Evolutionary conservation across 1,284 basidiomycete genomes (phyloP), one percentile per base, ranked within the genome.

Genomic region (Athelia psychrophila): DNA sequence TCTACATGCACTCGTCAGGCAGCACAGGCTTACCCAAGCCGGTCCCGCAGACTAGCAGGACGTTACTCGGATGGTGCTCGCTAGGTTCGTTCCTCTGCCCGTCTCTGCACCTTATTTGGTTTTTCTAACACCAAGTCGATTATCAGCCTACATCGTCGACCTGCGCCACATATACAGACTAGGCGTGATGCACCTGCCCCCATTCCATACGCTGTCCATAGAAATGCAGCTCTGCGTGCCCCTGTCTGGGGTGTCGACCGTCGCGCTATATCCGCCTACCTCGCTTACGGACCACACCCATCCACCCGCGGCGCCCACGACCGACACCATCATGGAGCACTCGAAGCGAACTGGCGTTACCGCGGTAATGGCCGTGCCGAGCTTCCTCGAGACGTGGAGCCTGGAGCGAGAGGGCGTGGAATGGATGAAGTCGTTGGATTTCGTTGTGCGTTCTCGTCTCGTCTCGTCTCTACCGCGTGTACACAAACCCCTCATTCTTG

Each of bases 381-480:
- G 68, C n/a, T 58, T 73, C 18, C 52, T 75, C n/a, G 63, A 70
- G 44, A 53, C 68, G 4, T 73, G 72, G 71, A 54, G 60, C 1
- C 63, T 65, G 51, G 60, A 62, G 12, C 38, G 54, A 1, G 59
- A 62, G 12, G 56, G 60, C 16, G 55, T 74, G 8, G 61, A 63
- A 3, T 54, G 66, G 9, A 58, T 73, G 8, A 60, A 60, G 44
- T 58, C 48, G 6, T 52, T 69, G n/a, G 59, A 64, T 16, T 58
- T 64, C 49, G 56, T 70, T 13, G 71, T 71, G 51, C 13, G 70
- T 51, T n/a, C n/a, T n/a, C n/a, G n/a, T n/a, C n/a, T n/a, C n/a
- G n/a, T n/a, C n/a, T n/a, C n/a, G n/a, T n/a, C n/a, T n/a, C n/a
- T n/a, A n/a, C n/a, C n/a, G n/a, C n/a, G n/a, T n/a, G n/a, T n/a